A percentile compares a stretch with the other conserved stretches of the same genome.
These are phyloP conservation scores for Naganishia kalamii DNA, from an alignment of 768 basidiomycete species.

Conservation along the genomic window DNA sequence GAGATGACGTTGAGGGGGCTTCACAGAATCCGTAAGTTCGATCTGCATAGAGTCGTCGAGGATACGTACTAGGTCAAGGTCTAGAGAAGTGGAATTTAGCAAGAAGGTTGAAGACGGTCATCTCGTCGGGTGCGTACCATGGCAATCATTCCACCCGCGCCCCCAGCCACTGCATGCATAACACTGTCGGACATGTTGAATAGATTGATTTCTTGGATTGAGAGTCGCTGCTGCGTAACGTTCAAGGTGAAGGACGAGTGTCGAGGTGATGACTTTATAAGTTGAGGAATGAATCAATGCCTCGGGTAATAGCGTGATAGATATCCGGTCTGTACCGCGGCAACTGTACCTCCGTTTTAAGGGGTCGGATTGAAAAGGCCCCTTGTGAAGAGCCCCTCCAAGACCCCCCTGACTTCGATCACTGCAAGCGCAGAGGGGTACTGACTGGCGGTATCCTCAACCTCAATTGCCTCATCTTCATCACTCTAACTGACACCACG, in stretches of 20 bases:
- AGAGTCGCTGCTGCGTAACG: neutral
- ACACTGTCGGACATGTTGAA: slow-evolving; percentile 57
- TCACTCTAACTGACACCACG: no score
- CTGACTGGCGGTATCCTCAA: no score
- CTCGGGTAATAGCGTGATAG: neutral
- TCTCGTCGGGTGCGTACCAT: slow-evolving; percentile 53
- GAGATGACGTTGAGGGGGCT: slow-evolving; percentile 89
- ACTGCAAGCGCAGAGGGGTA: no score
- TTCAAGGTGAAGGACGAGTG: neutral
- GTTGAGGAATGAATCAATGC: no score
- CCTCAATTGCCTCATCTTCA: no score
- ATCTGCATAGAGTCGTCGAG: no score
- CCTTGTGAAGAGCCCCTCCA: no score
- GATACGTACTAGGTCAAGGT: slow-evolving; percentile 44
- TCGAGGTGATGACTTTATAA: neutral
- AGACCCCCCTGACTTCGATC: no score
- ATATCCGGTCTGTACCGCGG: neutral
- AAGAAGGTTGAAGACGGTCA: neutral
- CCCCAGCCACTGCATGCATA: slow-evolving; percentile 82
- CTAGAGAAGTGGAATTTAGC: slow-evolving; percentile 26
- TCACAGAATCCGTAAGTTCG: neutral
- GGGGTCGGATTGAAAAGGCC: no score
- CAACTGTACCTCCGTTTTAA: neutral
- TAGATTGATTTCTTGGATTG: neutral
- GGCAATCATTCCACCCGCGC: slow-evolving; percentile 78